Base-by-base conservation (phyloP, 768 basidiomycete species). In the Russula griseocarnosa region DNA sequence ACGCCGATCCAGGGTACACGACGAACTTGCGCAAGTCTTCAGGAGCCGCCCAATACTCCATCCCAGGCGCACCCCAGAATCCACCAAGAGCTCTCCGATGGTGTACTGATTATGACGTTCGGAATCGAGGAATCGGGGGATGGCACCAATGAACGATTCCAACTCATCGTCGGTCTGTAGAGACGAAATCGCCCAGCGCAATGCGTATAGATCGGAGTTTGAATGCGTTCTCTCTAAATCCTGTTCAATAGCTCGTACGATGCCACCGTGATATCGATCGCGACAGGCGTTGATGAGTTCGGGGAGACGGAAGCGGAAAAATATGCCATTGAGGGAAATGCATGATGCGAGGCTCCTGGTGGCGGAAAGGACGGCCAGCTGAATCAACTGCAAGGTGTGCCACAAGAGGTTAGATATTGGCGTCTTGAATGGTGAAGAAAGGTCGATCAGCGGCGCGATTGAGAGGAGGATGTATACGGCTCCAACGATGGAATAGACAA, bases 371-470 rank as follows among this genome's bases (percentile, higher is more conserved):
- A 30, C 5, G 30, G 30, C 9, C 32, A 32, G 36, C 13, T 36
- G 36, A 40, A 64, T 20, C 26, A 55, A 11, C 26, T 60, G 58
- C 11, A 50, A 0, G 22, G 26, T 32, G 28, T n/a, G 47, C 67
- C 67, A 67, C 32, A 66, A 20, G 28, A 61, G 24, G 26, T 42
- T 24, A 20, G 67, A 62, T 5, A 67, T 22, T 6, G 67, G 66
- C 7, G 66, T 67, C 18, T 67, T 67, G 47, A 63, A 62, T 18
- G 67, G 67, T 5, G 66, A 68, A 56, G 61, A 46, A 3, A 28
- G 46, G 30, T 51, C 30, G 40, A 62, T 24, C 30, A 68, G n/a
- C 4, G 67, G 61, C 11, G 20, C 53, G 58, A 67, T 55, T n/a
- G 66, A 51, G 40, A 67, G 32, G 30, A 46, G 11, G 32, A 63